Evolutionary conservation across 2,329 filamentous ascomycete genomes (phyloP), one percentile per base, ranked within the genome.

Genomic region (Ciborinia camelliae): DNA sequence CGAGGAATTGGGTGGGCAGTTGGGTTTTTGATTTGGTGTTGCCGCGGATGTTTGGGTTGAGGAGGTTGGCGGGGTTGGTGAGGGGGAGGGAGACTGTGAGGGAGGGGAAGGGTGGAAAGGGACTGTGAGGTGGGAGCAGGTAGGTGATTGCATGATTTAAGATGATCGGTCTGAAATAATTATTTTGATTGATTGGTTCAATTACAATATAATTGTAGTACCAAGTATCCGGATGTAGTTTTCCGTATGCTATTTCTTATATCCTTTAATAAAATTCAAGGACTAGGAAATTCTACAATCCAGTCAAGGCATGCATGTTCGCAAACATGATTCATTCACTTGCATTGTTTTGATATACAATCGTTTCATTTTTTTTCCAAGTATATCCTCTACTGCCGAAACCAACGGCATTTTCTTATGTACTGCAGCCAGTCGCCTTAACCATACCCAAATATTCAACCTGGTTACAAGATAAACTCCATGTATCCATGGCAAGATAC

Each of bases 1-100:
- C 51, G 32, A 65, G 59, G 54, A 66, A 64, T 48, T 71, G 66
- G 63, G 14, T 70, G 14, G 70, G 71, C 10, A 59, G 59, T 10
- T 72, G 70, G 72, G 12, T 68, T 4, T 73, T 72, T 64, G 72
- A 72, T 68, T 48, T 53, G 63, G 20, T 69, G 3, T n/a, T 73
- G 55, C 69, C 71, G 51, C 51, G 67, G 51, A 73, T 71, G 68
- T 71, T 72, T 68, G 72, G 62, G 48, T 67, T 73, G 64, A 64
- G 32, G 64, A 60, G 41, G 51, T 61, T 72, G 53, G 50, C 68
- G 51, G 63, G 23, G 45, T 65, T 66, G 60, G 52, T 55, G 51
- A 54, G 41, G 26, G 35, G 15, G 41, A 47, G 57, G 39, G 52
- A 15, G 51, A 28, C 52, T 20, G 15, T 14, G 35, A 32, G 12